Percentiles rank a stretch among this genome's conserved stretches.
Evolutionary conservation across 495 filamentous ascomycete species (phyloP).

Genomic region (Aspergillus coremiiformis): DNA sequence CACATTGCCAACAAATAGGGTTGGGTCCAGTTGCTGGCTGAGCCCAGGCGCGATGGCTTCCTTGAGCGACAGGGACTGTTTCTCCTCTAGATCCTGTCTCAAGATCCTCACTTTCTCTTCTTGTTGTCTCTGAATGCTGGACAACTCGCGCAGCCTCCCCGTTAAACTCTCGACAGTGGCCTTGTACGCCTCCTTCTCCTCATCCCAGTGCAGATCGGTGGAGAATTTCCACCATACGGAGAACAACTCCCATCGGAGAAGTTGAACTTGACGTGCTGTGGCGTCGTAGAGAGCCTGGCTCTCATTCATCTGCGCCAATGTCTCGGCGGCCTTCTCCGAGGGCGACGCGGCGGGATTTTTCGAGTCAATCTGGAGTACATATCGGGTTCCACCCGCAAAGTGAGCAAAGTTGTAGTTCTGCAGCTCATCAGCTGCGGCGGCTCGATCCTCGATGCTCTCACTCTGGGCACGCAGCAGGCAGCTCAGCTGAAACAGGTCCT

Average conservation of each 20-base stretch:
- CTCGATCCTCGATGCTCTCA: slow-evolving; percentile 29
- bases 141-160: neutral
- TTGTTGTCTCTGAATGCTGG: neutral
- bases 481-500: slow-evolving; percentile 17
- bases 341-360: too few relatives aligned
- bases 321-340: neutral
- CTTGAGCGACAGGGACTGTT: too few relatives aligned
- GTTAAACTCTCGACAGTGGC: neutral
- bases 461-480: slow-evolving; percentile 20
- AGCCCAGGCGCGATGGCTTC: slow-evolving; percentile 16
- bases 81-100: too few relatives aligned
- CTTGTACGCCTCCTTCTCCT: too few relatives aligned
- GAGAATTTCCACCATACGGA: slow-evolving; percentile 9
- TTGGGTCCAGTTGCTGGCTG: slow-evolving; percentile 36
- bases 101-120: neutral
- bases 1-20: slow-evolving; percentile 37
- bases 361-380: too few relatives aligned
- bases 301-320: too few relatives aligned
- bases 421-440: slow-evolving; percentile 27
- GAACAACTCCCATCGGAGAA: slow-evolving; percentile 18
- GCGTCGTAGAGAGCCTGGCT: slow-evolving; percentile 11
- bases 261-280: neutral
- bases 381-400: too few relatives aligned
- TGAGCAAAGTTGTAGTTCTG: slow-evolving; percentile 25
- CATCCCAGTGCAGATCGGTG: neutral